Evolutionary conservation across 208 protist genomes (phyloP).

Genomic region (Wallacemonas rigidus): DNA sequence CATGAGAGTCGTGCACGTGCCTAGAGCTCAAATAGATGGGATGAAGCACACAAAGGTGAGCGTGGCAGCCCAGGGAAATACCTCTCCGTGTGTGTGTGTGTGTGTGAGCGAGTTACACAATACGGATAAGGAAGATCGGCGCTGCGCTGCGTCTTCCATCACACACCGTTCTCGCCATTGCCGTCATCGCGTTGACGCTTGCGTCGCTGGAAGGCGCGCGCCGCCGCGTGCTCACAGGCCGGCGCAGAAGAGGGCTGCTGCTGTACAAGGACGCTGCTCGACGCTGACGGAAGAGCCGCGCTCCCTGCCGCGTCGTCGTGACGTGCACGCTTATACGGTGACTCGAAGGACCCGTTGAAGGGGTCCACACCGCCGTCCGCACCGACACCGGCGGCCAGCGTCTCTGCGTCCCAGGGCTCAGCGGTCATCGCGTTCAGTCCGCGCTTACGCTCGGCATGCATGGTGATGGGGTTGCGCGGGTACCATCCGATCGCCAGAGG

Average conservation of each 20-base stretch:
- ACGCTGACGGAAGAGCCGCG: no score
- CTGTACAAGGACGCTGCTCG: no score
- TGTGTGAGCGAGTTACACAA: neutral
- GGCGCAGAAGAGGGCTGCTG: no score
- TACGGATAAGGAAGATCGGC: neutral
- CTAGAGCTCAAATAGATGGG: no score
- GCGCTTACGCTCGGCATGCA: constrained; percentile 30
- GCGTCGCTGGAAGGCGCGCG: neutral
- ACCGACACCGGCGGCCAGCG: no score
- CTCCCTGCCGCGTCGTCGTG: neutral
- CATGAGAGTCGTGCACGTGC: neutral
- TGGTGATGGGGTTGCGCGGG: constrained; percentile 16
- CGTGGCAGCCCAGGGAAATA: neutral
- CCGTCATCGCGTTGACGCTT: neutral
- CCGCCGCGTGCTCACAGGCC: no score
- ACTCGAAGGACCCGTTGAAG: neutral
- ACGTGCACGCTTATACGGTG: neutral
- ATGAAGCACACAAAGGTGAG: no score
- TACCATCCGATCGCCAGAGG: constrained; percentile 53
- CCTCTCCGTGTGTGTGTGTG: neutral
- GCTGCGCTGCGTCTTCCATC: neutral
- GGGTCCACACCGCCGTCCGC: no score
- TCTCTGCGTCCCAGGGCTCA: no score
- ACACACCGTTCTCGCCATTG: neutral
- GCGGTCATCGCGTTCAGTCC: neutral